These are phyloP conservation scores for Podospora australis DNA, from an alignment of 495 filamentous ascomycete genomes.

Conservation along the genomic window DNA sequence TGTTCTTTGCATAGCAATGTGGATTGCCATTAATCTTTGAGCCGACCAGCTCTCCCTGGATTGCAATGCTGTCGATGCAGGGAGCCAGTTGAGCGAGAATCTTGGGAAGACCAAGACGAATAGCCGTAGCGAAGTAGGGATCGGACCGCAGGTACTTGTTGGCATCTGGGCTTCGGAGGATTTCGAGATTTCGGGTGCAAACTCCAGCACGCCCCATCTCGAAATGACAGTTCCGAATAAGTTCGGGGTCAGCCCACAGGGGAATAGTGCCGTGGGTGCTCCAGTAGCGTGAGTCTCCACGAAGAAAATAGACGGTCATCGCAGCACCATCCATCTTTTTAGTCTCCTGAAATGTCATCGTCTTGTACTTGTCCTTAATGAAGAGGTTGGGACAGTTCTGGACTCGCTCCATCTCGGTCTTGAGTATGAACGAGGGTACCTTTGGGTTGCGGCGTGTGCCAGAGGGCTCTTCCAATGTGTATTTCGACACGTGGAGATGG, in stretches of 20 bases:
- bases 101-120: constrained; percentile 4
- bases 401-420: constrained; percentile 18
- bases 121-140: constrained; percentile 1
- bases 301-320: constrained; percentile 23
- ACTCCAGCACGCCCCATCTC: constrained; percentile 23
- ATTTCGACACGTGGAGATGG: not conserved
- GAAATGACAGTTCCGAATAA: not conserved
- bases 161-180: constrained; percentile 3
- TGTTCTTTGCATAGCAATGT: constrained; percentile 5
- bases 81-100: constrained; percentile 4
- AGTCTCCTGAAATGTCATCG: constrained; percentile 16
- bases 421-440: constrained; percentile 14
- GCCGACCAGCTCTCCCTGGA: constrained; percentile 29
- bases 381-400: constrained; percentile 28
- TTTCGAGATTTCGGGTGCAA: constrained; percentile 17
- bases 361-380: constrained; percentile 17
- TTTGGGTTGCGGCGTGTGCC: not conserved
- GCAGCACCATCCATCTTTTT: constrained; percentile 22
- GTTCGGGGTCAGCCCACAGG: not conserved
- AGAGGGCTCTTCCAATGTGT: too few species aligned
- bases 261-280: constrained; percentile 2
- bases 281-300: not conserved
- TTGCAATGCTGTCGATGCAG: constrained; percentile 16
- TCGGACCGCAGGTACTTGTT: not conserved
- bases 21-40: constrained; percentile 17